phyloP scores from a whole-genome alignment of 2,329 filamentous ascomycete species.

The Diaporthe vexans region DNA sequence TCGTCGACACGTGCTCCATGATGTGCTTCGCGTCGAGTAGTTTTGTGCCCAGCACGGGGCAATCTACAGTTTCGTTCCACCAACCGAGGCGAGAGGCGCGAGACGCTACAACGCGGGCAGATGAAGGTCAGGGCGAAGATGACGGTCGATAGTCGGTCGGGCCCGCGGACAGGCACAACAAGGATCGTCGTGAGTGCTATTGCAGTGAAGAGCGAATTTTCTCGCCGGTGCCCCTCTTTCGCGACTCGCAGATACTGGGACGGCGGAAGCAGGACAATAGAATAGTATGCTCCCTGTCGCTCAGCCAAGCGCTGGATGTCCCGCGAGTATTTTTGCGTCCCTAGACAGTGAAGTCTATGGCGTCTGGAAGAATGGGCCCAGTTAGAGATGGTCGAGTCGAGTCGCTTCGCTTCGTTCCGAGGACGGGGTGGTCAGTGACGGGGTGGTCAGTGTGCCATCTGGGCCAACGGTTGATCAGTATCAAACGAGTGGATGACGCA shows the following conservation, averaged over 20 bases:
- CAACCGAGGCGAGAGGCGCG: not conserved
- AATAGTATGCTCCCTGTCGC: conserved; percentile 9
- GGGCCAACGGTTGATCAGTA: conserved; percentile 28
- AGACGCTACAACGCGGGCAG: not conserved
- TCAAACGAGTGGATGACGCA: conserved; percentile 39
- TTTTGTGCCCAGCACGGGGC: conserved; percentile 32
- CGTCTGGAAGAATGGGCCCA: not conserved
- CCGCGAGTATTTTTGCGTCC: not conserved
- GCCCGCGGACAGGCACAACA: not conserved
- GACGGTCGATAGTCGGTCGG: conserved; percentile 9
- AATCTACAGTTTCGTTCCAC: conserved; percentile 19
- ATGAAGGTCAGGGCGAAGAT: not conserved
- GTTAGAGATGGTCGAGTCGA: conserved; percentile 5
- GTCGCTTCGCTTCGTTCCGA: conserved; percentile 21
- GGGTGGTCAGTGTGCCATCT: conserved; percentile 11
- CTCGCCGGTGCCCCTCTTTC: conserved; percentile 25
- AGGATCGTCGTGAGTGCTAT: not conserved
- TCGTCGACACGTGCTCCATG: conserved; percentile 34
- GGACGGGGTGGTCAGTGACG: conserved; percentile 10
- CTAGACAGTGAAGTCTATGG: not conserved
- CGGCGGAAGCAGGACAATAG: conserved; percentile 12
- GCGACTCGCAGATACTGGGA: conserved; percentile 1
- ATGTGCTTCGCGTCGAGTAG: conserved; percentile 33
- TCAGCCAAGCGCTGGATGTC: conserved; percentile 8
- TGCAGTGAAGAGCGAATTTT: conserved; percentile 5